phyloP scores from a whole-genome alignment of 192 early-diverging fungal species.

The Oehlia diaphana region DNA sequence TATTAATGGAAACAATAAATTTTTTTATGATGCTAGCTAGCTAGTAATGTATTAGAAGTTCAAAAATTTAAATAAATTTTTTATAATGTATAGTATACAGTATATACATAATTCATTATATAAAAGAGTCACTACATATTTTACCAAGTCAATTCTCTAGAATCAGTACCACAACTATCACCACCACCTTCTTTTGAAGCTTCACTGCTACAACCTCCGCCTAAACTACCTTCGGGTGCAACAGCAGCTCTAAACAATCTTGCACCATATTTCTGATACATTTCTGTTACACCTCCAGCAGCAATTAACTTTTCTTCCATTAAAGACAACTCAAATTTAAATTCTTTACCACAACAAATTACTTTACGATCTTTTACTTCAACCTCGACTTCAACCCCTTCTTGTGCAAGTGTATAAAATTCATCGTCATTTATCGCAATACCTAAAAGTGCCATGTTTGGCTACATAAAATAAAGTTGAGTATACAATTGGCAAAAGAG shows the following conservation, averaged over 20 bases:
- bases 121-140: no score
- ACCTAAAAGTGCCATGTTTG: slow-evolving; percentile 80
- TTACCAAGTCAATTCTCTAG: slow-evolving; percentile 27
- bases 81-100: no score
- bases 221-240: slow-evolving; percentile 45
- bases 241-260: slow-evolving; percentile 73
- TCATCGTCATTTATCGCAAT: slow-evolving; percentile 71
- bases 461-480: slow-evolving; percentile 27
- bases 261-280: slow-evolving; percentile 78
- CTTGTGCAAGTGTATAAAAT: slow-evolving; percentile 75
- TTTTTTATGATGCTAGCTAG: no score
- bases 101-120: no score
- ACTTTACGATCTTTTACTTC: slow-evolving; percentile 68
- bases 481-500: not conserved
- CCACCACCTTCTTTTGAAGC: not conserved
- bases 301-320: slow-evolving; percentile 76
- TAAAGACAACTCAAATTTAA: slow-evolving; percentile 62
- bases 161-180: slow-evolving; percentile 16
- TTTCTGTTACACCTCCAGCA: slow-evolving; percentile 75
- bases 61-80: no score
- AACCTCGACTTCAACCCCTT: slow-evolving; percentile 69
- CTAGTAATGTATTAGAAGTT: no score
- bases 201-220: slow-evolving; percentile 34
- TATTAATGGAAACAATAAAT: no score
- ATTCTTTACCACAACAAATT: slow-evolving; percentile 55